Conservation (phyloP, 169 alveolate genomes). For the Plasmodium gallinaceum region DNA sequence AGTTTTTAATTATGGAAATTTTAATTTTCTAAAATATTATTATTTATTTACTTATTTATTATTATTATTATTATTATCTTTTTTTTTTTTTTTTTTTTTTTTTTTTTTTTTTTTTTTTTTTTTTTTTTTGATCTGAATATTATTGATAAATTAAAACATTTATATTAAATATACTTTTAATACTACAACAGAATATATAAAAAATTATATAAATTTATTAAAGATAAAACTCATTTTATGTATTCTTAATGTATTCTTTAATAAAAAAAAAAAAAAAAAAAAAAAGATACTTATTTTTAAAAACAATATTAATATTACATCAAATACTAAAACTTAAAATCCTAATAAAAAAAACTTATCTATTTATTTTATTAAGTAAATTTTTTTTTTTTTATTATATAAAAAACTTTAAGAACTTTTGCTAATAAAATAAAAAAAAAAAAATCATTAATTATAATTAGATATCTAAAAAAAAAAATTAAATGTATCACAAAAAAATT, state of each 20-base stretch:
- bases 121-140: no score
- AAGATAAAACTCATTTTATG: not conserved
- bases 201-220: not conserved
- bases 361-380: conserved; percentile 1
- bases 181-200: not conserved
- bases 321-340: conserved; percentile 35
- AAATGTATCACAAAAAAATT: no score
- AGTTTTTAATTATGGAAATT: not conserved
- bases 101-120: not conserved
- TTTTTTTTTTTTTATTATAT: conserved; percentile 5
- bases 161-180: not conserved
- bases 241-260: not conserved
- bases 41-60: no score
- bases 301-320: not conserved
- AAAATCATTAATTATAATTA: not conserved
- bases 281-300: not conserved
- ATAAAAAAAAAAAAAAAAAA: not conserved
- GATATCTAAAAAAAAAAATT: no score
- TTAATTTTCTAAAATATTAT: not conserved
- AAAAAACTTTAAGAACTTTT: no score
- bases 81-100: not conserved
- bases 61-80: no score
- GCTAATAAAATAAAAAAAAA: not conserved
- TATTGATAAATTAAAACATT: no score
- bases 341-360: conserved; percentile 1